phyloP scores from a whole-genome alignment of 23 red algal genomes.

The Agarophyton chilense region DNA sequence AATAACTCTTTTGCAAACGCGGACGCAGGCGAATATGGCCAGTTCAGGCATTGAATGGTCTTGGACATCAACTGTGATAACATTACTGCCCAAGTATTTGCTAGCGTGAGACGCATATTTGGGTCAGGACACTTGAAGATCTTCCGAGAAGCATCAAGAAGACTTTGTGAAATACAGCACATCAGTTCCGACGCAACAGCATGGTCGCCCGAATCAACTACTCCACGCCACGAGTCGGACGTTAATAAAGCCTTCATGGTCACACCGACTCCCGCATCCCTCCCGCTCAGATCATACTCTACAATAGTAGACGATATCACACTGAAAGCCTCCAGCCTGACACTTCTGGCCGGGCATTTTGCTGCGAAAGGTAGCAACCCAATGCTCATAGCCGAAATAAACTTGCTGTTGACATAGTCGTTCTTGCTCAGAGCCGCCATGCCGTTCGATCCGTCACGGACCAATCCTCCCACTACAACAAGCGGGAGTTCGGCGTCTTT shows the following conservation, averaged over 20 bases:
- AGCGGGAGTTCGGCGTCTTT: conserved; percentile 15
- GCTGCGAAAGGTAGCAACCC: conserved; percentile 38
- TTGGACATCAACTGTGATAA: conserved; percentile 50
- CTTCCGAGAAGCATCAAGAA: conserved; percentile 62
- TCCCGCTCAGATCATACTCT: conserved; percentile 62
- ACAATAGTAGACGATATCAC: conserved; percentile 57
- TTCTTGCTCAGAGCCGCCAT: conserved; percentile 65
- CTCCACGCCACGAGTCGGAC: conserved; percentile 31
- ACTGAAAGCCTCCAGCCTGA: conserved; percentile 47
- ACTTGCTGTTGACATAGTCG: conserved; percentile 60
- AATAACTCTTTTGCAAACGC: conserved; percentile 62
- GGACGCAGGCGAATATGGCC: conserved; percentile 57
- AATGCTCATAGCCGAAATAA: conserved; percentile 32
- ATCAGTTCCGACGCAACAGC: conserved; percentile 29
- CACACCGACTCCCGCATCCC: conserved; percentile 41
- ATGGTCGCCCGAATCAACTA: not conserved
- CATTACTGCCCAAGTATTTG: conserved; percentile 69
- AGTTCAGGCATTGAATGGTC: conserved; percentile 38
- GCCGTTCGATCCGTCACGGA: conserved; percentile 15
- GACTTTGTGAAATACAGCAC: conserved; percentile 51
- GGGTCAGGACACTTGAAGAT: conserved; percentile 42
- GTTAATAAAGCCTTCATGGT: conserved; percentile 33
- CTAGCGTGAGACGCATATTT: conserved; percentile 36
- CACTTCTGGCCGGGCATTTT: conserved; percentile 5
- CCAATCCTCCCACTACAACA: conserved; percentile 25